Conservation (phyloP, 768 basidiomycete genomes). For the Termitomyces sp. region DNA sequence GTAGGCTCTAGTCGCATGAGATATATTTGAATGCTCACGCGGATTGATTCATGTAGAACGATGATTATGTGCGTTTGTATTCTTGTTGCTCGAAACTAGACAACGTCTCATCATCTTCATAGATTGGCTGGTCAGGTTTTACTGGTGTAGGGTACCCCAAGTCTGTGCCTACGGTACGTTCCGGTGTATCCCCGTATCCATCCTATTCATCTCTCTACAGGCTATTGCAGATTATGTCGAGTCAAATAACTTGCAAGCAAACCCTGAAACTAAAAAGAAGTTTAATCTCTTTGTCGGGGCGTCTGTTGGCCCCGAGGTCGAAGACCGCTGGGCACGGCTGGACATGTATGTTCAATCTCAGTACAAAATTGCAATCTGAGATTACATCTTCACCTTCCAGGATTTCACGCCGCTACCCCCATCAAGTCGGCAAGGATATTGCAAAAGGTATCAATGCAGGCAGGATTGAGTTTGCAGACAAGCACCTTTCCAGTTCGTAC, state of each 20-base stretch:
- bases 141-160: slow-evolving; percentile 51
- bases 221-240: slow-evolving; percentile 45
- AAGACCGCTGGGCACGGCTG: slow-evolving; percentile 43
- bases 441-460: slow-evolving; percentile 47
- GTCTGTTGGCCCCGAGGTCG: slow-evolving; percentile 44
- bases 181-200: not conserved
- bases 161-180: slow-evolving; percentile 36
- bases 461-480: slow-evolving; percentile 44
- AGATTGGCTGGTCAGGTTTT: slow-evolving; percentile 52
- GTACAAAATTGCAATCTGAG: too few relatives aligned
- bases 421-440: slow-evolving; percentile 47
- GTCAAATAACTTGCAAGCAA: slow-evolving; percentile 38
- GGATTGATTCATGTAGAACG: slow-evolving; percentile 27
- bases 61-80: slow-evolving; percentile 38
- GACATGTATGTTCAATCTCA: slow-evolving; percentile 35
- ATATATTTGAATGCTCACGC: not conserved
- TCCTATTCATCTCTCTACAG: slow-evolving; percentile 15
- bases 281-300: slow-evolving; percentile 49
- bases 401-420: slow-evolving; percentile 43
- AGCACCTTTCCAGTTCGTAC: slow-evolving; percentile 43
- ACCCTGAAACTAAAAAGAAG: slow-evolving; percentile 38
- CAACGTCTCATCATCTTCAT: not conserved
- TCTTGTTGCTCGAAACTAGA: not conserved
- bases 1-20: slow-evolving; percentile 15
- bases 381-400: slow-evolving; percentile 14